Evolutionary conservation across 2,329 filamentous ascomycete species (phyloP).

Genomic region (Alternaria gansuensis): DNA sequence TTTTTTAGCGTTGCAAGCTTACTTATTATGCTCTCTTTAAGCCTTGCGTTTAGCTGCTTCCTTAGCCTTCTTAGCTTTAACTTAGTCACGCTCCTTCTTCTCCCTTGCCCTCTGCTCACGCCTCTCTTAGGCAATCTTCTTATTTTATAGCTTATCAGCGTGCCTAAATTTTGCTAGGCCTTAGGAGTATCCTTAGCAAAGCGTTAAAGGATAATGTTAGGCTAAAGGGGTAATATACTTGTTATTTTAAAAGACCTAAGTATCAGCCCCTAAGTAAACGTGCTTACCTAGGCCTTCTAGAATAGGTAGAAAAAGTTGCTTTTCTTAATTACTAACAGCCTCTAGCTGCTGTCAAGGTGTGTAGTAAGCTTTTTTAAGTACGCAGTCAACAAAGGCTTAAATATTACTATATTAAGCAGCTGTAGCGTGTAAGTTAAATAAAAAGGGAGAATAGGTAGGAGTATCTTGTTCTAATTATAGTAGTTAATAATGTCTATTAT

Average conservation of each 20-base stretch:
- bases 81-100: too few relatives aligned
- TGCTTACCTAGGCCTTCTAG: constrained; percentile 1
- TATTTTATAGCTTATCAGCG: too few relatives aligned
- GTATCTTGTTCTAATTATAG: too few relatives aligned
- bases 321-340: background rate
- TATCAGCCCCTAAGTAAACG: constrained; percentile 2
- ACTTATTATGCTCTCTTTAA: background rate
- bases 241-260: background rate
- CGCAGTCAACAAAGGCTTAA: background rate
- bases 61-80: too few relatives aligned
- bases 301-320: constrained; percentile 11
- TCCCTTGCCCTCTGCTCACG: too few relatives aligned
- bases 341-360: background rate
- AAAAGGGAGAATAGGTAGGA: too few relatives aligned
- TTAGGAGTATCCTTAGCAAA: background rate
- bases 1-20: background rate
- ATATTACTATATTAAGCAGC: too few relatives aligned
- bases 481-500: too few relatives aligned
- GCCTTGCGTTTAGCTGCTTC: too few relatives aligned
- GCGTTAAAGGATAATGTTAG: background rate
- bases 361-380: constrained; percentile 1
- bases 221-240: background rate
- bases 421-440: too few relatives aligned
- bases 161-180: too few relatives aligned
- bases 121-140: too few relatives aligned